Percentiles rank a stretch among this genome's conserved stretches.
Evolutionary conservation across 495 filamentous ascomycete genomes (phyloP).

Genomic region (Patellaria atrata): DNA sequence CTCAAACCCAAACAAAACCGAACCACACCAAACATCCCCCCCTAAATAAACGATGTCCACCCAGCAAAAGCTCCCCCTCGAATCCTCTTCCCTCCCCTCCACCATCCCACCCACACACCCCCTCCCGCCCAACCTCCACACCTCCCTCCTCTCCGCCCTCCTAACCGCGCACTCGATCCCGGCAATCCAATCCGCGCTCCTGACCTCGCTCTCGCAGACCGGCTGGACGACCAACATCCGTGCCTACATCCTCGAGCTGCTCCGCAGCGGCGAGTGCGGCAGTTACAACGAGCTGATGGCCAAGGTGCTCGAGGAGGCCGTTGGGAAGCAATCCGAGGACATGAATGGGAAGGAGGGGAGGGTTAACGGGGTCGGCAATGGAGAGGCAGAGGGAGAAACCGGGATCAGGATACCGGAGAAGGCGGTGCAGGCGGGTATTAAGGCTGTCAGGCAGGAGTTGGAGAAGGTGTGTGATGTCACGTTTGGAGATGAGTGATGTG

Average conservation of each 20-base stretch:
- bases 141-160: conserved; percentile 17
- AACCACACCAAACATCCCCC: neutral
- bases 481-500: conserved; percentile 6
- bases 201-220: conserved; percentile 13
- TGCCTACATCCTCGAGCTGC: conserved; percentile 16
- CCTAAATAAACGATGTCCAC: neutral
- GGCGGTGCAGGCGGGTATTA: conserved; percentile 18
- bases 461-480: conserved; percentile 21
- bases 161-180: conserved; percentile 13
- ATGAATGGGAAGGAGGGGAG: conserved; percentile 4
- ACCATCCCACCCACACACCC: conserved; percentile 1
- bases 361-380: conserved; percentile 6
- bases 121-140: conserved; percentile 12
- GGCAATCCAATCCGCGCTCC: conserved; percentile 19
- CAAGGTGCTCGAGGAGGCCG: conserved; percentile 12
- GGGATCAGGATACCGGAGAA: conserved; percentile 17
- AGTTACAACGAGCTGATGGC: conserved; percentile 19
- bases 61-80: neutral
- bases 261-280: conserved; percentile 23
- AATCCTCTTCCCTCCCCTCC: conserved; percentile 5
- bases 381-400: conserved; percentile 11
- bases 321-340: conserved; percentile 4
- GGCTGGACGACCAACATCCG: conserved; percentile 21
- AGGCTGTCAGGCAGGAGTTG: conserved; percentile 18
- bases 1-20: conserved; percentile 1